Conservation (phyloP, 2,329 filamentous ascomycete species). For the Paecilomyces formosus region DNA sequence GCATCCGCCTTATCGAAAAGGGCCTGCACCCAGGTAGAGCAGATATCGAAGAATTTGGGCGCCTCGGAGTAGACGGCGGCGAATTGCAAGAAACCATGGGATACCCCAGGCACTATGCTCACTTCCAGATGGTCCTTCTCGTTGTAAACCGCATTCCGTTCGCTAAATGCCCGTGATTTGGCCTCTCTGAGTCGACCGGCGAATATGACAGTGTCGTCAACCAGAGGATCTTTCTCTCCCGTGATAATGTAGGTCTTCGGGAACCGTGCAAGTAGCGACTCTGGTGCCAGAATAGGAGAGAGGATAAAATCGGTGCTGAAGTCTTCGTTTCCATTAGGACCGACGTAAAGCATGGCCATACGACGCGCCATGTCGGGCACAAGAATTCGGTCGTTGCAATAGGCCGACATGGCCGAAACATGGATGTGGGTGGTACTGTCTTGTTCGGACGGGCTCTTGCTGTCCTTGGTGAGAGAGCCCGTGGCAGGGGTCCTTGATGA, state of each 20-base stretch:
- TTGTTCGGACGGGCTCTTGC: slow-evolving; percentile 35
- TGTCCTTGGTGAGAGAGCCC: slow-evolving; percentile 39
- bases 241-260: slow-evolving; percentile 93
- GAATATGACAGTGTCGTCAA: slow-evolving; percentile 96
- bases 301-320: slow-evolving; percentile 73
- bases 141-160: slow-evolving; percentile 52
- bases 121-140: slow-evolving; percentile 75
- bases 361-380: slow-evolving; percentile 98
- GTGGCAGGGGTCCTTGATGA: slow-evolving; percentile 67
- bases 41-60: slow-evolving; percentile 77
- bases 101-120: slow-evolving; percentile 76
- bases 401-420: slow-evolving; percentile 94
- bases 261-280: slow-evolving; percentile 73
- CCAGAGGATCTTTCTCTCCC: slow-evolving; percentile 87
- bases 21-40: slow-evolving; percentile 73
- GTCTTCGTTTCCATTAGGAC: slow-evolving; percentile 65
- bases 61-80: slow-evolving; percentile 80
- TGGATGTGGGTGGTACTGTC: slow-evolving; percentile 74
- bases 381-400: slow-evolving; percentile 91
- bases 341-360: slow-evolving; percentile 97
- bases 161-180: slow-evolving; percentile 53
- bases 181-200: slow-evolving; percentile 80
- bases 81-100: slow-evolving; percentile 91
- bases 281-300: slow-evolving; percentile 82
- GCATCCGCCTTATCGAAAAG: slow-evolving; percentile 48